These are phyloP conservation scores for Collybia sp. DNA, from an alignment of 768 basidiomycete genomes.

Conservation along the genomic window DNA sequence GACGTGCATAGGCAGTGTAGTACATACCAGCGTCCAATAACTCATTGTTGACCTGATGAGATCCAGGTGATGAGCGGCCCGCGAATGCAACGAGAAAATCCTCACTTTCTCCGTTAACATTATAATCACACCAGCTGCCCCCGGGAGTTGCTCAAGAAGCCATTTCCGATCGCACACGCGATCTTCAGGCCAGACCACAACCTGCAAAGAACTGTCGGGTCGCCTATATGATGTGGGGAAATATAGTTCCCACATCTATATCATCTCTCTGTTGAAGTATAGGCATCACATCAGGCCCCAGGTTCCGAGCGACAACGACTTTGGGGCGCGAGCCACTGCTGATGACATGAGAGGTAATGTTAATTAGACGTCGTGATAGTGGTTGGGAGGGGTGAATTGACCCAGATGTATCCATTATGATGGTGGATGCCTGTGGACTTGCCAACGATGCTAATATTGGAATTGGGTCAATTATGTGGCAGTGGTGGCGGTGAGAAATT, in stretches of 20 bases:
- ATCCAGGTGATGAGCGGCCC: constrained; percentile 11
- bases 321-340: constrained; percentile 16
- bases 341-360: neutral
- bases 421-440: too few relatives aligned
- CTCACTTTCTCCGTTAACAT: constrained; percentile 70
- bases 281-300: constrained; percentile 63
- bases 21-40: constrained; percentile 53
- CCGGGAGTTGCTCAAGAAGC: constrained; percentile 70
- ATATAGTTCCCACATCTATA: constrained; percentile 44
- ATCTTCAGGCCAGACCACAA: constrained; percentile 48
- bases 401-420: neutral
- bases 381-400: neutral
- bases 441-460: too few relatives aligned
- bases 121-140: constrained; percentile 57
- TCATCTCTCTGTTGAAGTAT: constrained; percentile 43
- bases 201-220: constrained; percentile 13
- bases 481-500: too few relatives aligned
- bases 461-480: too few relatives aligned
- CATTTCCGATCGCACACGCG: constrained; percentile 55
- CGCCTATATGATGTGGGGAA: neutral
- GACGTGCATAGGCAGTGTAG: neutral
- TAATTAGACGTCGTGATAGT: neutral
- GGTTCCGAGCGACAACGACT: constrained; percentile 54
- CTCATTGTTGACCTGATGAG: constrained; percentile 63
- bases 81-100: too few relatives aligned